These are phyloP conservation scores for Prinsepia uniflora DNA, from an alignment of 306 rosid species.

Conservation along the genomic window DNA sequence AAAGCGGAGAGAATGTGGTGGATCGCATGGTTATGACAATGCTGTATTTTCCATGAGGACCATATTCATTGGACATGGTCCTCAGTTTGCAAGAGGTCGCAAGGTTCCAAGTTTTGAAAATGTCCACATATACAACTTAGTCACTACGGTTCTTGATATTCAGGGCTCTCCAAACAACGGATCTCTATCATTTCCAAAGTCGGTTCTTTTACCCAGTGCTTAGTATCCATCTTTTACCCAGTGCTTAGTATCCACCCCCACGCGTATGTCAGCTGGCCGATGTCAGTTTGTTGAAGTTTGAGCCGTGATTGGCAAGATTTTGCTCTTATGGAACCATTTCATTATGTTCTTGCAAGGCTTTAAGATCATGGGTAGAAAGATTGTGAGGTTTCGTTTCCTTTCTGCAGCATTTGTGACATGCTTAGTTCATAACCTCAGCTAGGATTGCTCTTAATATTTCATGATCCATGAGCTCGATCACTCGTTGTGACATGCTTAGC, in stretches of 20 bases:
- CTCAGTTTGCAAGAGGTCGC: conserved; percentile 76
- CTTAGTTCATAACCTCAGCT: not conserved
- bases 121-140: conserved; percentile 81
- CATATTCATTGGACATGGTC: conserved; percentile 91
- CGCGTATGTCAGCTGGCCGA: not conserved
- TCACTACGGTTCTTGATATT: conserved; percentile 77
- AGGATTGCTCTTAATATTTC: not conserved
- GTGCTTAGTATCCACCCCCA: conserved; percentile 25
- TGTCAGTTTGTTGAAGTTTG: conserved; percentile 8
- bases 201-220: conserved; percentile 57
- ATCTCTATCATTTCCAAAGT: conserved; percentile 55
- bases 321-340: not conserved
- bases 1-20: conserved; percentile 70
- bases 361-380: not conserved
- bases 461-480: not conserved
- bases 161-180: conserved; percentile 83
- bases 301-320: not conserved
- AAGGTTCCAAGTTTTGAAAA: conserved; percentile 94
- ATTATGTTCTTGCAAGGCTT: conserved; percentile 10
- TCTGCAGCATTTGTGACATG: not conserved
- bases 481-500: not conserved
- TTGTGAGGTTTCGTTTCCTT: not conserved
- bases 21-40: conserved; percentile 94
- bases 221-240: conserved; percentile 51
- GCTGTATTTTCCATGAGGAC: conserved; percentile 87